A percentile compares a stretch with the other conserved stretches of the same genome.
These are phyloP conservation scores for Heteromeles arbutifolia DNA, from an alignment of 306 rosid species.

Conservation along the genomic window DNA sequence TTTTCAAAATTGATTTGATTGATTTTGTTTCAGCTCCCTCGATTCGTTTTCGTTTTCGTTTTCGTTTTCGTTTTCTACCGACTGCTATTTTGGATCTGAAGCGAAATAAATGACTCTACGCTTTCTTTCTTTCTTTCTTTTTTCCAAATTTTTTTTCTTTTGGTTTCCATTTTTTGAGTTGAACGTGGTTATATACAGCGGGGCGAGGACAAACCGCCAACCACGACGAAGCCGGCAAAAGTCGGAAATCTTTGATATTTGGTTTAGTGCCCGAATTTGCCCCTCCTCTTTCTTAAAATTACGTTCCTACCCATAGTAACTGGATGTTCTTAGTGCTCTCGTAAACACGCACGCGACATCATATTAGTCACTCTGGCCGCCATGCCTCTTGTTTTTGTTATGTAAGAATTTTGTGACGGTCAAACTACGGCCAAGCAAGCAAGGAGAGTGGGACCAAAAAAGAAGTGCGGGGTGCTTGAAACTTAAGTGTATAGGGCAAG, in stretches of 20 bases:
- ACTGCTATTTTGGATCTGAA: constrained; percentile 34
- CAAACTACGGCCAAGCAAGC: neutral
- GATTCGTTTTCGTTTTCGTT: no score
- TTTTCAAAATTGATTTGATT: constrained; percentile 12
- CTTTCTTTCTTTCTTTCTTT: neutral
- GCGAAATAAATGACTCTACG: constrained; percentile 2
- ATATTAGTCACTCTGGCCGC: no score
- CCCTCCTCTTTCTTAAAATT: neutral
- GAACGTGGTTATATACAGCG: constrained; percentile 21
- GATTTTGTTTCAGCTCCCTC: neutral
- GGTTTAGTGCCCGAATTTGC: constrained; percentile 6
- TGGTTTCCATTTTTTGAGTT: constrained; percentile 17
- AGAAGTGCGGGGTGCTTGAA: no score
- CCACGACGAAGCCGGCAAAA: constrained; percentile 29
- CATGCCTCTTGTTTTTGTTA: no score
- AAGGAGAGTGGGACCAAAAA: no score
- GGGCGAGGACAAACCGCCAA: constrained; percentile 57
- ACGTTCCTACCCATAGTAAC: neutral
- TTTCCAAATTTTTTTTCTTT: neutral
- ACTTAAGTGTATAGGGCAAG: no score
- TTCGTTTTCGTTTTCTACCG: neutral
- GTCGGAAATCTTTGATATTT: constrained; percentile 11
- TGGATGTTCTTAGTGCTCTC: no score
- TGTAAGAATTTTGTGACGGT: neutral
- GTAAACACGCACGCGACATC: no score